Percentiles rank a stretch among this genome's conserved stretches.
Evolutionary conservation across 495 filamentous ascomycete genomes (phyloP).

Genomic region (Penicillium bialowiezense): DNA sequence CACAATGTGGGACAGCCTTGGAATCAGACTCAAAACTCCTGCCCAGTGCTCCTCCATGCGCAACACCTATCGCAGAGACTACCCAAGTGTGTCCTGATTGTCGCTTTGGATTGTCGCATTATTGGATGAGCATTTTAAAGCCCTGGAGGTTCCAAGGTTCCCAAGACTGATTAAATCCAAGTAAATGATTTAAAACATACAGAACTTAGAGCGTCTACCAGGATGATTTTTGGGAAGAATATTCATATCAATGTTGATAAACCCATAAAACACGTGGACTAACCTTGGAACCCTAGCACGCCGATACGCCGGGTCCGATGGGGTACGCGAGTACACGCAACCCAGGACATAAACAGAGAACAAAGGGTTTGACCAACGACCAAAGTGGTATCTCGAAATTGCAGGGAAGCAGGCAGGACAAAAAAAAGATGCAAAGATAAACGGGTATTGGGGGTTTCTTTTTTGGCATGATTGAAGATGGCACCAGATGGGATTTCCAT

Average conservation of each 20-base stretch:
- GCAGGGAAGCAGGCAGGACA: not conserved
- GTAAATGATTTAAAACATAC: not conserved
- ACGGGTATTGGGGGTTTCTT: too few species aligned
- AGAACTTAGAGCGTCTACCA: not conserved
- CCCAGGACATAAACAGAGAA: not conserved
- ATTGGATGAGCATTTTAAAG: too few species aligned
- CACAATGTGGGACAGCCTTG: too few species aligned
- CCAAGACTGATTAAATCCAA: too few species aligned
- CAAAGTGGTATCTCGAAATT: constrained; percentile 19
- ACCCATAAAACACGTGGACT: not conserved
- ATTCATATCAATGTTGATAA: not conserved
- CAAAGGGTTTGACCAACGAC: constrained; percentile 10
- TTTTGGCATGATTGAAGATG: not conserved
- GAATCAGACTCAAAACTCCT: too few species aligned
- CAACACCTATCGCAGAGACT: too few species aligned
- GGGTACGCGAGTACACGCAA: not conserved
- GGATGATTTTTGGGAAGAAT: not conserved
- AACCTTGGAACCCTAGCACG: constrained; percentile 2
- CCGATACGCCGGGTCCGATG: constrained; percentile 11
- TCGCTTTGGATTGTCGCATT: too few species aligned
- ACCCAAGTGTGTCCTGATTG: too few species aligned
- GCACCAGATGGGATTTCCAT: not conserved
- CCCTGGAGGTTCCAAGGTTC: too few species aligned
- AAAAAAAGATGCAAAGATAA: constrained; percentile 1
- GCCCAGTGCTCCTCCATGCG: too few species aligned